Conservation (phyloP, 2,329 filamentous ascomycete species). For the Scytalidium sp. region DNA sequence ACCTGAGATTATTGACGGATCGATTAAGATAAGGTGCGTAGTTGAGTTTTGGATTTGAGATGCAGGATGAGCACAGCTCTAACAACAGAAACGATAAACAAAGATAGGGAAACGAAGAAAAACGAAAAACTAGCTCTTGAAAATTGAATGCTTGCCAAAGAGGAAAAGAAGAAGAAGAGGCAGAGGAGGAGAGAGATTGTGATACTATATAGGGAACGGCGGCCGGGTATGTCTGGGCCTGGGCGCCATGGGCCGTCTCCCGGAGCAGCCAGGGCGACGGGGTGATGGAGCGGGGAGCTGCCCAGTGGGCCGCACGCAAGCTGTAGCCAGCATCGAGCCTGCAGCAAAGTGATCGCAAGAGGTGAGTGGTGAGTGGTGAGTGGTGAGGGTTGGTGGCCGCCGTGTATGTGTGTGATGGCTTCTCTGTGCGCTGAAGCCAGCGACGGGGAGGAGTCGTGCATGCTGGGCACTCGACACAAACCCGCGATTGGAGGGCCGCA, state of each 20-base stretch:
- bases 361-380: background rate
- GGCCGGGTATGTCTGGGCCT: background rate
- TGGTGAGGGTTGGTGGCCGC: slow-evolving; percentile 4
- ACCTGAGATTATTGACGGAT: slow-evolving; percentile 34
- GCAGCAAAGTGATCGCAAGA: background rate
- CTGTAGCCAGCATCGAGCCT: background rate
- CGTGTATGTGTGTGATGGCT: slow-evolving; percentile 5
- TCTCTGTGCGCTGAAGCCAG: too few species aligned
- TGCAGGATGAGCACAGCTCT: slow-evolving; percentile 46
- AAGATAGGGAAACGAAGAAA: slow-evolving; percentile 47
- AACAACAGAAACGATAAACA: slow-evolving; percentile 37
- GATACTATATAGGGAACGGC: background rate
- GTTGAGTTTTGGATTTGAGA: background rate
- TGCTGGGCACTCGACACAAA: background rate
- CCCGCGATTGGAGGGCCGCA: background rate
- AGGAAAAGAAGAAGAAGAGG: slow-evolving; percentile 30
- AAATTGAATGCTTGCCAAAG: slow-evolving; percentile 65
- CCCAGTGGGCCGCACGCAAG: background rate
- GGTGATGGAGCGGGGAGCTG: background rate
- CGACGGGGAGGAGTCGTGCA: background rate
- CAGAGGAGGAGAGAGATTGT: slow-evolving; percentile 3
- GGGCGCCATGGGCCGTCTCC: background rate
- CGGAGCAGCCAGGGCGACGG: background rate
- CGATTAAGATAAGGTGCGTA: slow-evolving; percentile 38
- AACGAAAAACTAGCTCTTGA: slow-evolving; percentile 47